These are phyloP conservation scores for Saussurea involucrata DNA, from an alignment of 129 eudicot species.

Conservation along the genomic window DNA sequence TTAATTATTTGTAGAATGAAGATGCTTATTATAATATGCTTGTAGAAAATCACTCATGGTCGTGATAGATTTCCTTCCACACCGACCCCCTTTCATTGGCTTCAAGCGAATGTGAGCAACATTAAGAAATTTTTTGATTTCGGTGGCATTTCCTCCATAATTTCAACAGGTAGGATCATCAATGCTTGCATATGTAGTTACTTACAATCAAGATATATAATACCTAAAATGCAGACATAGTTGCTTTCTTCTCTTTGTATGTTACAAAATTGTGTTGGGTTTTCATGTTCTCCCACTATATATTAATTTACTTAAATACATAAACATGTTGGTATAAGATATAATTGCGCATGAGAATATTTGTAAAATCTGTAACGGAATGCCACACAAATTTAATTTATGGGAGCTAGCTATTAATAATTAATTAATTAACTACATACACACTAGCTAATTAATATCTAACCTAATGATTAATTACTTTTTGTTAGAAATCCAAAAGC, in stretches of 20 bases:
- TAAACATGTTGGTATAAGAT: no score
- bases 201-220: no score
- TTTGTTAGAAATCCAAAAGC: conserved; percentile 3
- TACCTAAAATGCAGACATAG: background rate
- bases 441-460: conserved; percentile 3
- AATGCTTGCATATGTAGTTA: no score
- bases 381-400: background rate
- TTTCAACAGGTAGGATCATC: no score
- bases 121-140: no score
- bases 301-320: background rate
- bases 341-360: background rate
- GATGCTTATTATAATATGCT: no score
- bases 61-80: no score
- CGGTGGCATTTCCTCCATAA: no score
- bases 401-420: conserved; percentile 13
- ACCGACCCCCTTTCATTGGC: no score
- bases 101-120: no score
- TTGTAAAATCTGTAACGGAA: conserved; percentile 9
- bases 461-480: conserved; percentile 12
- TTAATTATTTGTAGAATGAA: no score
- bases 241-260: background rate
- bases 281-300: background rate
- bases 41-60: no score
- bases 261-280: background rate
- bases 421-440: background rate